phyloP scores from a whole-genome alignment of 176 grass and related monocot species.

The Eragrostis curvula region DNA sequence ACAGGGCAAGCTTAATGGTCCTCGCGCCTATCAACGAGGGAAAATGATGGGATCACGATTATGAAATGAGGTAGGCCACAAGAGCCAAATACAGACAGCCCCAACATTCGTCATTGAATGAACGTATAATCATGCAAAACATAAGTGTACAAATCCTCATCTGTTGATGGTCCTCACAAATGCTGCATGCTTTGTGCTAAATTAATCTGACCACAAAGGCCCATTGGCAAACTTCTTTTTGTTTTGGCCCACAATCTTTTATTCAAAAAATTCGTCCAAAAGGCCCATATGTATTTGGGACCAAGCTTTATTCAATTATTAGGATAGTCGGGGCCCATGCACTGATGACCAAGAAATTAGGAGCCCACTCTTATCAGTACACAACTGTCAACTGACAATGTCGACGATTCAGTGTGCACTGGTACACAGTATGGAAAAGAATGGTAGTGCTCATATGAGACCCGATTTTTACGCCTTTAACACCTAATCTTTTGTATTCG shows the following conservation, averaged over 20 bases:
- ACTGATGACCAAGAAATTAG: neutral
- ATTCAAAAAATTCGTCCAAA: neutral
- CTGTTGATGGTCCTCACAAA: slow-evolving; percentile 29
- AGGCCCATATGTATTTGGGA: neutral
- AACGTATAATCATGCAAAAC: slow-evolving; percentile 13
- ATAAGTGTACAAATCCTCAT: neutral
- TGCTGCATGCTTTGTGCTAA: neutral
- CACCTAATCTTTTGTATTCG: neutral
- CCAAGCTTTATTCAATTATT: neutral
- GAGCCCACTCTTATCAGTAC: neutral
- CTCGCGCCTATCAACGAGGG: slow-evolving; percentile 26
- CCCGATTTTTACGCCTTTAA: neutral
- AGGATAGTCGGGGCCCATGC: neutral
- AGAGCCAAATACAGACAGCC: slow-evolving; percentile 16
- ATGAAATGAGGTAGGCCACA: slow-evolving; percentile 28
- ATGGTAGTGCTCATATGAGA: neutral
- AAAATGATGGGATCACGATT: slow-evolving; percentile 27
- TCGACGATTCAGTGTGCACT: too few species aligned
- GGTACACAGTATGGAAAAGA: neutral
- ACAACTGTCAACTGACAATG: neutral
- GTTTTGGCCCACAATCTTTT: slow-evolving; percentile 6
- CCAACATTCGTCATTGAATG: slow-evolving; percentile 1
- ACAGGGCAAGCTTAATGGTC: slow-evolving; percentile 38
- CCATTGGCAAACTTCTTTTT: neutral
- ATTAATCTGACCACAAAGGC: neutral